These are phyloP conservation scores for Vicia villosa DNA, from an alignment of 306 rosid genomes.

Conservation along the genomic window DNA sequence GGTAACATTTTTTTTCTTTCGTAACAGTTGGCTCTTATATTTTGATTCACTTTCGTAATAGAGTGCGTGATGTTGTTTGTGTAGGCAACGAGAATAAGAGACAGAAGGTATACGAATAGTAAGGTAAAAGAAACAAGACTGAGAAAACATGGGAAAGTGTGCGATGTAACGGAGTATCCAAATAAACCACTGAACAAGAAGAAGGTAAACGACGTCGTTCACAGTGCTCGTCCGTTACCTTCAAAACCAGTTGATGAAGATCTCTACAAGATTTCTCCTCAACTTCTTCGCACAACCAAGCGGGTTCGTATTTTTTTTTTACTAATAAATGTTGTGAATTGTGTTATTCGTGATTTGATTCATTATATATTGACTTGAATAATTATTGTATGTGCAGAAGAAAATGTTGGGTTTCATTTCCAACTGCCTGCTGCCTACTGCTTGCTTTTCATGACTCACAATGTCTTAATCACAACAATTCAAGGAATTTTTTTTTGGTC, in stretches of 20 bases:
- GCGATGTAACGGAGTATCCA: constrained; percentile 41
- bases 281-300: constrained; percentile 43
- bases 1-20: constrained; percentile 22
- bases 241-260: constrained; percentile 81
- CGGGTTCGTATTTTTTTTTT: not conserved
- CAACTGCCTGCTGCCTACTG: constrained; percentile 77
- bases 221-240: too few species aligned
- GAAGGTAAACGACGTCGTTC: too few species aligned
- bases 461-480: not conserved
- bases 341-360: not conserved
- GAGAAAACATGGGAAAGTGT: constrained; percentile 55
- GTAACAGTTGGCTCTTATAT: too few species aligned
- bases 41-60: too few species aligned
- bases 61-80: too few species aligned
- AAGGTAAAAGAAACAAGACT: constrained; percentile 27
- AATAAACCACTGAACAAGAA: too few species aligned
- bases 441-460: constrained; percentile 59
- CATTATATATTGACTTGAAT: not conserved
- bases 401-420: constrained; percentile 76
- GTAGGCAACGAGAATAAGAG: too few species aligned
- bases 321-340: not conserved
- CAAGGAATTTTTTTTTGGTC: not conserved
- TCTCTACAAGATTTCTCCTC: constrained; percentile 88
- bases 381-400: constrained; percentile 49
- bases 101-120: too few species aligned